phyloP scores from a whole-genome alignment of 225 moss, liverwort and hornwort species.

The Sphagnum tenellum region DNA sequence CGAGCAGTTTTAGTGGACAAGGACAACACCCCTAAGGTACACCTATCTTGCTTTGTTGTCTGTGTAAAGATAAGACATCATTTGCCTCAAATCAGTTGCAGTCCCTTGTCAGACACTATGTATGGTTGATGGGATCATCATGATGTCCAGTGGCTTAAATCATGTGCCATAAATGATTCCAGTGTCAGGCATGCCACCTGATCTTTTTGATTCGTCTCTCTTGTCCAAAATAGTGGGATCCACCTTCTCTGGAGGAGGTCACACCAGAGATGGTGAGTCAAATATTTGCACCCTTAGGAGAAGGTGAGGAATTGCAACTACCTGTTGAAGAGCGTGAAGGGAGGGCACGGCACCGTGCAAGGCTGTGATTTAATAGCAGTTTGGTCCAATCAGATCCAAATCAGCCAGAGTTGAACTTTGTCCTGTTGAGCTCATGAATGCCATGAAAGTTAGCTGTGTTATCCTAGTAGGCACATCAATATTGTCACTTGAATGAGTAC shows the following conservation, averaged over 20 bases:
- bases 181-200: neutral
- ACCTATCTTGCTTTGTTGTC: neutral
- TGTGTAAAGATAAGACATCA: neutral
- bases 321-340: slow-evolving; percentile 66
- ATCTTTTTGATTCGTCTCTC: neutral
- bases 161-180: neutral
- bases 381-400: no score
- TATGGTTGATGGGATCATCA: neutral
- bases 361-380: slow-evolving; percentile 17
- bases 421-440: no score
- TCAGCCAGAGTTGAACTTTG: no score
- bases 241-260: slow-evolving; percentile 61
- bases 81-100: neutral
- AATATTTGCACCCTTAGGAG: slow-evolving; percentile 63
- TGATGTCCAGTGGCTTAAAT: neutral
- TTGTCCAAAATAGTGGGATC: slow-evolving; percentile 63
- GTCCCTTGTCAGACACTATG: neutral
- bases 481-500: no score
- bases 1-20: slow-evolving; percentile 88
- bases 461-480: no score
- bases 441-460: no score
- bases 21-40: slow-evolving; percentile 79
- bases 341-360: slow-evolving; percentile 26
- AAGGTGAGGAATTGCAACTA: slow-evolving; percentile 50
- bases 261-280: slow-evolving; percentile 55